Conservation (phyloP, 768 basidiomycete genomes). For the Suillus variegatus region DNA sequence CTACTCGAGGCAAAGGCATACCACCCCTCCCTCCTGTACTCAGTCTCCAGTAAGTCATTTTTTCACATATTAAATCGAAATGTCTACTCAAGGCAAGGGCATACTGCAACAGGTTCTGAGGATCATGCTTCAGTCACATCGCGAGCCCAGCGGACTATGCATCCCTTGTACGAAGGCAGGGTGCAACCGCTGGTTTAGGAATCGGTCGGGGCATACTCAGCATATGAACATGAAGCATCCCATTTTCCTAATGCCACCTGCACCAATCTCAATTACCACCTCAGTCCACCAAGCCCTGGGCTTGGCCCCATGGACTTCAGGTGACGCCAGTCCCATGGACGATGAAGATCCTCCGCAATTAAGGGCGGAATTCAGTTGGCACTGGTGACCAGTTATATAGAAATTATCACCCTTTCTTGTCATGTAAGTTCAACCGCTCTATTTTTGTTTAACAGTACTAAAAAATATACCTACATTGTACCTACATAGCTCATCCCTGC, state of each 20-base stretch:
- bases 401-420: too few relatives aligned
- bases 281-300: too few relatives aligned
- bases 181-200: slow-evolving; percentile 7
- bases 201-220: slow-evolving; percentile 2
- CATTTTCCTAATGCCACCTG: too few relatives aligned
- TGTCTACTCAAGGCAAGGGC: too few relatives aligned
- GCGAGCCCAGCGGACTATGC: background rate
- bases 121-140: too few relatives aligned
- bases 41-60: background rate
- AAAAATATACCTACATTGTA: too few relatives aligned
- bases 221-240: slow-evolving; percentile 3
- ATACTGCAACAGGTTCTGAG: too few relatives aligned
- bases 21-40: too few relatives aligned
- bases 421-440: too few relatives aligned
- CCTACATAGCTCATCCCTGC: too few relatives aligned
- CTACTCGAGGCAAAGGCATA: too few relatives aligned
- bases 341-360: background rate
- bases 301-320: background rate
- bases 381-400: slow-evolving; percentile 1
- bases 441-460: too few relatives aligned
- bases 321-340: background rate
- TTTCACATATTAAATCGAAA: background rate
- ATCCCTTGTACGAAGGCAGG: background rate
- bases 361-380: background rate
- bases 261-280: background rate